Percentiles rank a stretch among this genome's conserved stretches.
Evolutionary conservation across 2,329 filamentous ascomycete genomes (phyloP).

Genomic region (Sporothrix inflata): DNA sequence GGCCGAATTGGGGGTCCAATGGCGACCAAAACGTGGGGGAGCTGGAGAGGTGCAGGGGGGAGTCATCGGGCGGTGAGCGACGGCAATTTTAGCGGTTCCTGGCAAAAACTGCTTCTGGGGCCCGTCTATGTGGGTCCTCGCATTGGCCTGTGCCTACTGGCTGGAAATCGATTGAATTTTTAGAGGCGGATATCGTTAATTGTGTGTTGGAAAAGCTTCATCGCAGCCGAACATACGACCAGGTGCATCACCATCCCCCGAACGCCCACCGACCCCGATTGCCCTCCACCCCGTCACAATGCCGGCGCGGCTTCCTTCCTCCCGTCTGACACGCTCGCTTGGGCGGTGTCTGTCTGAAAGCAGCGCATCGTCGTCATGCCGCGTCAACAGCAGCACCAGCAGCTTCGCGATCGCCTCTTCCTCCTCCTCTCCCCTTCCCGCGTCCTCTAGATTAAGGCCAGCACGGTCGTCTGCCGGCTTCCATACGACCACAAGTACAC

Average conservation of each 20-base stretch:
- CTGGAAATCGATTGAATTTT: constrained; percentile 21
- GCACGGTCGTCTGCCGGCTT: neutral
- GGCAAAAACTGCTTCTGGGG: neutral
- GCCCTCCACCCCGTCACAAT: constrained; percentile 16
- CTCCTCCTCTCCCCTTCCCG: neutral
- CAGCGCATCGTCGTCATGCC: constrained; percentile 8
- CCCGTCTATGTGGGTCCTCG: constrained; percentile 12
- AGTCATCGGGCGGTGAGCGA: constrained; percentile 31
- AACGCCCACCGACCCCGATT: neutral
- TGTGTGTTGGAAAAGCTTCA: constrained; percentile 16
- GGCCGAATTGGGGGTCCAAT: constrained; percentile 23
- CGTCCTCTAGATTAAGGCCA: constrained; percentile 5
- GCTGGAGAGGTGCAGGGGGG: neutral
- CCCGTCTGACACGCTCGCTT: constrained; percentile 22
- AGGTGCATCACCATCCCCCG: neutral
- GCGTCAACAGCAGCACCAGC: neutral
- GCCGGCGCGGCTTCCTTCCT: constrained; percentile 25
- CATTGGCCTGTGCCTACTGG: constrained; percentile 17
- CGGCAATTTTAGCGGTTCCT: constrained; percentile 29
- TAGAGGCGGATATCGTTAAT: neutral
- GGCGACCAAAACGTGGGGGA: constrained; percentile 17
- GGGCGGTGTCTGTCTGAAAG: constrained; percentile 30
- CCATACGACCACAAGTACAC: constrained; percentile 24
- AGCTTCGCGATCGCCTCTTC: neutral
- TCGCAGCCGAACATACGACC: constrained; percentile 8